Conservation (phyloP, 2,329 filamentous ascomycete genomes). For the Clarireedia paspali region DNA sequence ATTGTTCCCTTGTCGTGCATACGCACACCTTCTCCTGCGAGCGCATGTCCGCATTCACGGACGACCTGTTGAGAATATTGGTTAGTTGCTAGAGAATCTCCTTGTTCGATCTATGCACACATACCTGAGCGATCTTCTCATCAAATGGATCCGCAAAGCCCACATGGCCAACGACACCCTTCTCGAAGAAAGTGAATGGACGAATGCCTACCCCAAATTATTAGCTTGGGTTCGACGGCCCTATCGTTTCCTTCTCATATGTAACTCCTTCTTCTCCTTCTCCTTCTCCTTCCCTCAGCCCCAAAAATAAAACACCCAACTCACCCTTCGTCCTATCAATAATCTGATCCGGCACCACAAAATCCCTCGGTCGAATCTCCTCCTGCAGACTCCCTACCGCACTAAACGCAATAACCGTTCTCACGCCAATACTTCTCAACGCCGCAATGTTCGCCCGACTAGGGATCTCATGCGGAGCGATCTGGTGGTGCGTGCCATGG, state of each 20-base stretch:
- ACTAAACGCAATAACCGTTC: conserved; percentile 87
- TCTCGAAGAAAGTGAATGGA: conserved; percentile 93
- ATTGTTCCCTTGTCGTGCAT: conserved; percentile 80
- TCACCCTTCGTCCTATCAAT: conserved; percentile 88
- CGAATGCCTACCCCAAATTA: conserved; percentile 48
- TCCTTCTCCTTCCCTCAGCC: background rate
- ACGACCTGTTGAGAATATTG: conserved; percentile 45
- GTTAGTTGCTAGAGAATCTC: background rate
- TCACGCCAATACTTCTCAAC: conserved; percentile 81
- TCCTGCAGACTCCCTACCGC: conserved; percentile 90
- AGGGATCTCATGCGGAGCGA: conserved; percentile 91
- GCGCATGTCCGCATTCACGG: conserved; percentile 61
- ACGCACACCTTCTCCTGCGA: conserved; percentile 77
- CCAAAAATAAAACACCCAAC: background rate
- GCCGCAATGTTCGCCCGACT: conserved; percentile 96
- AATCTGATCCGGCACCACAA: conserved; percentile 91
- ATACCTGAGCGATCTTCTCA: conserved; percentile 54
- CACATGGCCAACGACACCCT: conserved; percentile 86
- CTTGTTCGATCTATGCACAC: background rate
- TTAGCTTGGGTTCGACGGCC: background rate
- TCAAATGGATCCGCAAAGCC: conserved; percentile 97
- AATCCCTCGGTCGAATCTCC: conserved; percentile 90
- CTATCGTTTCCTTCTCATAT: background rate
- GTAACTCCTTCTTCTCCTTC: background rate
- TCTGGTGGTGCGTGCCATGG: conserved; percentile 81